Percentiles rank a stretch among this genome's conserved stretches.
Conservation (phyloP, 2,329 filamentous ascomycete genomes). For the Pseudogymnoascus sp. region DNA sequence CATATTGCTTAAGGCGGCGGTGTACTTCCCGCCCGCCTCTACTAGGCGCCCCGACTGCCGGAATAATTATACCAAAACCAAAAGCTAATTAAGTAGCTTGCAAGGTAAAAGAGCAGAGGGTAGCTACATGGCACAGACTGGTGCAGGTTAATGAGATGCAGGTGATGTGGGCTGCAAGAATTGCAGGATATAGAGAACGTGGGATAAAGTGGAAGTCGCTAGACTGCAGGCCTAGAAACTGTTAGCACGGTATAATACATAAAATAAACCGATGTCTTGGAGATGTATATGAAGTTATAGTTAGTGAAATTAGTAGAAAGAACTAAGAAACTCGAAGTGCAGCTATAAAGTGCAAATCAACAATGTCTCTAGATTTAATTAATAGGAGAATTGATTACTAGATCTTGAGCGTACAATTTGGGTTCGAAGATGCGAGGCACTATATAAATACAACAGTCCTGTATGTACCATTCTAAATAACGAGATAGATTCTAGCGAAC, state of each 20-base stretch:
- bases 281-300: neutral
- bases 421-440: neutral
- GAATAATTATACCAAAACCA: neutral
- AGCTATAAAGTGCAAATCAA: neutral
- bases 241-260: neutral
- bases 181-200: neutral
- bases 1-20: too few relatives aligned
- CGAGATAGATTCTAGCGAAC: neutral
- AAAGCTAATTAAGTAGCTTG: neutral
- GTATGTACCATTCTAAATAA: neutral
- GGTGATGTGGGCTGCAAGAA: neutral
- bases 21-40: too few relatives aligned
- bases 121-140: neutral
- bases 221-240: neutral
- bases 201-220: neutral
- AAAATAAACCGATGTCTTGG: neutral
- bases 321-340: neutral
- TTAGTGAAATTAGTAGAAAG: too few relatives aligned
- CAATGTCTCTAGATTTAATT: neutral
- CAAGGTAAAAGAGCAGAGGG: neutral
- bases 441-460: neutral
- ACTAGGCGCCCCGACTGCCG: neutral
- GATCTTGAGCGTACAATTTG: neutral
- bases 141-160: neutral
- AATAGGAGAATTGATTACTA: neutral